A percentile compares a stretch with the other conserved stretches of the same genome.
Conservation (phyloP, 768 basidiomycete species). For the Austroboletus eburneus region DNA sequence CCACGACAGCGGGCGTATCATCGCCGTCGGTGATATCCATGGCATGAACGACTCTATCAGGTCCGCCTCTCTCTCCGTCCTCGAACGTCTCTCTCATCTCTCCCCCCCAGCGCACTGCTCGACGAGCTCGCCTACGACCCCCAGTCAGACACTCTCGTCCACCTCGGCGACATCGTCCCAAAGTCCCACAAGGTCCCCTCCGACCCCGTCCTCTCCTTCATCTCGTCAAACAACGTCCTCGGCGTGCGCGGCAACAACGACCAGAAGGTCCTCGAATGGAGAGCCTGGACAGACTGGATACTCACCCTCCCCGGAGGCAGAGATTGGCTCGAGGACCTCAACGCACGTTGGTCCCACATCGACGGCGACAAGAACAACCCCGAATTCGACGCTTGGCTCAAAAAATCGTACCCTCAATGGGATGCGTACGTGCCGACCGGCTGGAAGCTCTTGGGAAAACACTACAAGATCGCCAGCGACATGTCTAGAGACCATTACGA, state of each 20-base stretch:
- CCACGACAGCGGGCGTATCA: constrained; percentile 47
- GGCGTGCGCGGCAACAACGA: constrained; percentile 96
- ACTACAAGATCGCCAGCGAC: constrained; percentile 69
- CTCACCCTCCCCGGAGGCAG: constrained; percentile 34
- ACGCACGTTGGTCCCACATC: constrained; percentile 38
- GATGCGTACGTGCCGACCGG: constrained; percentile 53
- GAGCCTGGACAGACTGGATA: constrained; percentile 83
- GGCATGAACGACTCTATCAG: constrained; percentile 67
- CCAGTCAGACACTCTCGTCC: constrained; percentile 63
- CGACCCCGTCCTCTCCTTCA: constrained; percentile 56
- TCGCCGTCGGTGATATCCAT: constrained; percentile 88
- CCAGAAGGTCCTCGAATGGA: constrained; percentile 88
- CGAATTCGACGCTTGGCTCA: constrained; percentile 37
- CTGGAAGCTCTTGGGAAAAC: constrained; percentile 73
- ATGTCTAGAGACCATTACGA: constrained; percentile 59
- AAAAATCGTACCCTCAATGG: constrained; percentile 38
- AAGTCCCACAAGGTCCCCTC: constrained; percentile 59
- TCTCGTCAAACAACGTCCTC: constrained; percentile 58
- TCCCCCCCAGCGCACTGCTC: constrained; percentile 52
- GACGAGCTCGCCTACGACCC: constrained; percentile 56
- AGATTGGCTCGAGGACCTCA: constrained; percentile 55
- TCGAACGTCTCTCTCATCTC: not conserved
- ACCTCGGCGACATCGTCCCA: constrained; percentile 78
- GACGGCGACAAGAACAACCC: constrained; percentile 23
- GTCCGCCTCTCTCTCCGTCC: constrained; percentile 38